Conservation (phyloP, 1,284 basidiomycete species). For the Trichosporon coremiiforme region DNA sequence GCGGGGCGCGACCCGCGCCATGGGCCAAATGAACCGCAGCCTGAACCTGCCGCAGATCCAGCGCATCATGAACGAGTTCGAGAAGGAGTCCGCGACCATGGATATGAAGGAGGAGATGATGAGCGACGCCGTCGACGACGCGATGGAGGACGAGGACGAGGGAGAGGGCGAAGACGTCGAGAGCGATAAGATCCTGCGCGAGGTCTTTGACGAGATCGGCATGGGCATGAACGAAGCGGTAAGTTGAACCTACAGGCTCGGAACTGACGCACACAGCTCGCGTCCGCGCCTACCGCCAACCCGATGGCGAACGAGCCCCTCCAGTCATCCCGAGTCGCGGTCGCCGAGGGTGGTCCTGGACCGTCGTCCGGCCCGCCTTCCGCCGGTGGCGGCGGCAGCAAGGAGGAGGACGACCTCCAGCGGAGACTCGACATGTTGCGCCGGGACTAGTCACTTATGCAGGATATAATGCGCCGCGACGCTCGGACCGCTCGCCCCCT, state of each 20-base stretch:
- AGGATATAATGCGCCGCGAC: neutral
- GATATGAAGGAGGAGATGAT: slow-evolving; percentile 99
- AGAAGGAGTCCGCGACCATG: slow-evolving; percentile 95
- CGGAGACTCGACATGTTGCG: slow-evolving; percentile 80
- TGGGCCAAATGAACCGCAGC: slow-evolving; percentile 96
- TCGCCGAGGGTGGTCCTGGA: slow-evolving; percentile 67
- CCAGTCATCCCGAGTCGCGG: slow-evolving; percentile 68
- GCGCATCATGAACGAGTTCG: slow-evolving; percentile 96
- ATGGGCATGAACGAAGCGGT: slow-evolving; percentile 90
- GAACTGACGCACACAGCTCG: slow-evolving; percentile 61
- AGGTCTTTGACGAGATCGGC: slow-evolving; percentile 97
- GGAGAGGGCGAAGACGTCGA: slow-evolving; percentile 88
- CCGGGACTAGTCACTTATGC: slow-evolving; percentile 40
- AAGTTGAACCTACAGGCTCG: slow-evolving; percentile 36
- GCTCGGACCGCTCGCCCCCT: too few species aligned
- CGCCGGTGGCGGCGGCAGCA: slow-evolving; percentile 57
- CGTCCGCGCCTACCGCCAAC: slow-evolving; percentile 76
- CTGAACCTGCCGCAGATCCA: slow-evolving; percentile 94
- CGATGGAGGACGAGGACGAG: slow-evolving; percentile 90
- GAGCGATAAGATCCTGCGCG: slow-evolving; percentile 90
- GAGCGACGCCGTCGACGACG: slow-evolving; percentile 97
- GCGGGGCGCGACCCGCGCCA: slow-evolving; percentile 97
- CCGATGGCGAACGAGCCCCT: slow-evolving; percentile 65
- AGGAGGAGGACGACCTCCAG: slow-evolving; percentile 86
- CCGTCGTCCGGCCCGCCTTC: slow-evolving; percentile 38